Percentiles rank a stretch among this genome's conserved stretches.
phyloP scores from a whole-genome alignment of 1,284 basidiomycete genomes.

The Leccinum griseonigrum region DNA sequence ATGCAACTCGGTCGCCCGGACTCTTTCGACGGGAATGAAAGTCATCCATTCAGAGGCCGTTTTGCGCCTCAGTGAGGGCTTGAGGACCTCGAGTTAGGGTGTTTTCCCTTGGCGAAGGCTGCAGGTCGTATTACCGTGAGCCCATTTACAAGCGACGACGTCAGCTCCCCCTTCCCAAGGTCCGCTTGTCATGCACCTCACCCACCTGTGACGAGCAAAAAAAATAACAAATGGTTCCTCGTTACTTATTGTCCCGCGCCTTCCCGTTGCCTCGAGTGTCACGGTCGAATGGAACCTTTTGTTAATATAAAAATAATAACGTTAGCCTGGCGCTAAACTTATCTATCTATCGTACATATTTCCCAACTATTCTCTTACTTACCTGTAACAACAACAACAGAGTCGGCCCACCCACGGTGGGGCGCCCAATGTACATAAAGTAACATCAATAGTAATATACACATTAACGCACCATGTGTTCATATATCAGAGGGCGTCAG shows the following conservation, averaged over 20 bases:
- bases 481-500: not conserved
- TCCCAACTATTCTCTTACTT: constrained; percentile 12
- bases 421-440: constrained; percentile 24
- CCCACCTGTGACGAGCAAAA: constrained; percentile 1
- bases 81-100: not conserved
- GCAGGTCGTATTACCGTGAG: constrained; percentile 5
- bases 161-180: not conserved
- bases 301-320: not conserved
- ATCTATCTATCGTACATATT: constrained; percentile 29
- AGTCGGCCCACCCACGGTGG: not conserved
- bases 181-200: not conserved
- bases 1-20: constrained; percentile 18
- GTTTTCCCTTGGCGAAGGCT: constrained; percentile 7
- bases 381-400: constrained; percentile 2
- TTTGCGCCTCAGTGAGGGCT: not conserved
- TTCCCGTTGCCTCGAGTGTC: constrained; percentile 9
- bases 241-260: constrained; percentile 14
- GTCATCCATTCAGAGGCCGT: constrained; percentile 4
- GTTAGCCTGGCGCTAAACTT: constrained; percentile 21
- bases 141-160: constrained; percentile 8
- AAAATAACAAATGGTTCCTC: constrained; percentile 6
- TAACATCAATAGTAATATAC: not conserved
- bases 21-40: constrained; percentile 33
- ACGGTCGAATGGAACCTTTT: constrained; percentile 3
- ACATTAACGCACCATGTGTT: constrained; percentile 5